Evolutionary conservation across 768 basidiomycete species (phyloP), one percentile per base, ranked within the genome.

Genomic region (Kondoa malvinella): DNA sequence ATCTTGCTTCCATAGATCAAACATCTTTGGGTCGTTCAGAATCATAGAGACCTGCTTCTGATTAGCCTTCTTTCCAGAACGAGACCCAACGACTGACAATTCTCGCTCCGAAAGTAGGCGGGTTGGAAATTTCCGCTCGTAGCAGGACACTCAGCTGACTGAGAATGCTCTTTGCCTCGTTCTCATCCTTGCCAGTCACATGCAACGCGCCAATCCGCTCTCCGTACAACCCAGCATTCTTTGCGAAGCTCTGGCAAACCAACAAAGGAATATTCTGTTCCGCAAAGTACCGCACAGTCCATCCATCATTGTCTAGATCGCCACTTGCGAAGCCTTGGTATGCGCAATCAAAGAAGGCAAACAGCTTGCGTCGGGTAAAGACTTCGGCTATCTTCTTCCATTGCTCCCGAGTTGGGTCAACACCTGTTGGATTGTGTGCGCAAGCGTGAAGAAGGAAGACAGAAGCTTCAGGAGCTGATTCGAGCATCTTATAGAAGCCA

Each of bases 221-320:
- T 69, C 92, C 94, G 76, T 99, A 99, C 56, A 99, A 83, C 65
- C 95, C 95, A 86, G 96, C 94, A 81, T 97, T 97, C 82, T 99
- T 99, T 50, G 95, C 95, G 77, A 95, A 99, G 40, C 89, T 92
- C 77, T 99, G 95, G 71, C 87, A 83, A 29, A 97, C 72, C 83
- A 31, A 92, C 88, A 73, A 92, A 78, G 75, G 92, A 87, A 80
- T 95, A 8, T 90, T 89, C 77, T 90, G 81, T 25, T 85, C 81
- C 65, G 94, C 88, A 77, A 99, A 97, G 80, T 94, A 85, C 72
- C 94, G 88, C 68, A 96, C 85, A 33, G 94, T 91, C 77, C 89
- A 92, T 14, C 94, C 95, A 75, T 99, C 95, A 67, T 85, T 85
- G 72, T 85, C 77, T 71, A 89, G 91, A 64, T 86, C 85, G 64